Evolutionary conservation across 192 early-diverging fungal species (phyloP), one percentile per base, ranked within the genome.

Genomic region (Entrophospora sp.): DNA sequence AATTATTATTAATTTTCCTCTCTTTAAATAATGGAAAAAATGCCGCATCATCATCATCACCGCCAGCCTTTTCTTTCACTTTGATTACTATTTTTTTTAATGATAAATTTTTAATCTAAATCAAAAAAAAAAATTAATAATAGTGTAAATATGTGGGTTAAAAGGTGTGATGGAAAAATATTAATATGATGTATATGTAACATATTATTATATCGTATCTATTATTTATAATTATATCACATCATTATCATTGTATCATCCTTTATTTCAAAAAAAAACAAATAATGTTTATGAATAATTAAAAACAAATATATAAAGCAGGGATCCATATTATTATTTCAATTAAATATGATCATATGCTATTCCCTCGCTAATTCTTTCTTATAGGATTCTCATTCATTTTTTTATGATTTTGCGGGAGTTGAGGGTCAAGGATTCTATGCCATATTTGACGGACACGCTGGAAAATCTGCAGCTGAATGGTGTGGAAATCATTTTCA

Each of bases 401-500:
- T 80, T 73, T 74, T 90, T 61, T 87, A 92, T 68, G 83, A 91
- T 72, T 99, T 89, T 78, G 84, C 81, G 34, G 85, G 83, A 59
- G 80, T 90, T 60, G 70, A 76, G 48, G 90, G 91, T 52, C 86
- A 91, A 72, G 88, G 88, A 7, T 93, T 91, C 62, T 94, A 97
- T 84, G 93, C 93, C 25, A 87, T 99, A 43, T 99, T 89, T 74
- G 96, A 99, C 69, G 96, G 96, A 27, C 96, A 99, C 73, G 96
- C 96, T 2, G 95, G 96, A 14, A 91, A 90, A 70, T 79, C 87
- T 45, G 92, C 94, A 5, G 96, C 96, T 13, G 92, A 96, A 53
- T 97, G 90, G 91, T 97, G 95, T 75, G 95, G 95, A 25, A 80
- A 81, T 18, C 83, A 91, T 77, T 82, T 95, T 65, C 91, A 88